Conservation (phyloP, 2,329 filamentous ascomycete genomes). For the Penicillium italicum region DNA sequence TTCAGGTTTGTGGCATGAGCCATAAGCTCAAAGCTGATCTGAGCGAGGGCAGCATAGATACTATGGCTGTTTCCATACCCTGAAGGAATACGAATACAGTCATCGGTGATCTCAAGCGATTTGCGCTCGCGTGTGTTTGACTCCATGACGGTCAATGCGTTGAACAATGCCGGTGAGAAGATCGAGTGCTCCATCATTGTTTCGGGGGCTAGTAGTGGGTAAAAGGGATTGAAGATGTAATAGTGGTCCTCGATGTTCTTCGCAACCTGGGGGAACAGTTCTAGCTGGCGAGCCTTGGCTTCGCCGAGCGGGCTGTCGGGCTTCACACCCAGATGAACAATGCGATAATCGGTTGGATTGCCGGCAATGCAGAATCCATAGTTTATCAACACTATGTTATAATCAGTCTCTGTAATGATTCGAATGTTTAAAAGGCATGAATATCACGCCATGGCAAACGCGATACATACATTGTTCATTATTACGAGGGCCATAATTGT, state of each 20-base stretch:
- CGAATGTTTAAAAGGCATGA: too few relatives aligned
- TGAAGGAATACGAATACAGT: constrained; percentile 28
- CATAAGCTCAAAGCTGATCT: constrained; percentile 42
- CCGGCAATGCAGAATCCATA: constrained; percentile 46
- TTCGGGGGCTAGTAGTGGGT: constrained; percentile 38
- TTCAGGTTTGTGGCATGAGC: constrained; percentile 39
- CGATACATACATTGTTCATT: constrained; percentile 58
- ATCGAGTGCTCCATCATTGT: constrained; percentile 39
- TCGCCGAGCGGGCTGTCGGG: constrained; percentile 38
- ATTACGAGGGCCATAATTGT: constrained; percentile 73
- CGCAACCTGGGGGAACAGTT: constrained; percentile 33
- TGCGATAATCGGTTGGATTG: constrained; percentile 45
- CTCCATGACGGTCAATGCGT: constrained; percentile 41
- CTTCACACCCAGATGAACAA: constrained; percentile 40
- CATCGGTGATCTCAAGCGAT: constrained; percentile 32
- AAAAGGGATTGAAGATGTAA: constrained; percentile 46
- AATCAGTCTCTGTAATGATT: constrained; percentile 5
- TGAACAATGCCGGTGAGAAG: constrained; percentile 44
- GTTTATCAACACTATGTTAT: constrained; percentile 41
- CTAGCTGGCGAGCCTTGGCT: constrained; percentile 34
- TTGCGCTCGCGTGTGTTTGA: constrained; percentile 43
- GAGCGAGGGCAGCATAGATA: constrained; percentile 40
- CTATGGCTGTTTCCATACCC: constrained; percentile 38
- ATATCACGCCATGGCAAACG: neutral
- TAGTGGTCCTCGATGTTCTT: constrained; percentile 36